Evolutionary conservation across 2,329 filamentous ascomycete species (phyloP), one percentile per base, ranked within the genome.

Genomic region (Leptographium radiaticola): DNA sequence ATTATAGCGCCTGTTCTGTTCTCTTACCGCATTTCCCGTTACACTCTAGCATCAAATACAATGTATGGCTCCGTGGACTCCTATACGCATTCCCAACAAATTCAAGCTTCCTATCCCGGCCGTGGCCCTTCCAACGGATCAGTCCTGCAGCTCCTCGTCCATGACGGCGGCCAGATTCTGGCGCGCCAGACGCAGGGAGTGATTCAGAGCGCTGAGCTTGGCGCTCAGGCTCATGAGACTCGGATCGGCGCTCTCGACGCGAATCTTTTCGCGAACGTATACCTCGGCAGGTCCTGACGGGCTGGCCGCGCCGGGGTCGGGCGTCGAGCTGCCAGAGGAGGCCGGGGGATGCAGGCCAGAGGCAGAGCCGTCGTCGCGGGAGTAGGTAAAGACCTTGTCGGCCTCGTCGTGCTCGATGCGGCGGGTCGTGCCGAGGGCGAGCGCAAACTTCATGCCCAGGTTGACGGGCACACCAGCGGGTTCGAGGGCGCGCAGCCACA

Each of bases 211-310:
- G 34, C 77, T 81, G 60, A 96, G 72, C 69, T 96, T 96, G 6
- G 89, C 85, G 66, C 87, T 84, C 38, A 93, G 75, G 39, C 87
- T 85, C 66, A 96, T 83, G 59, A 96, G 66, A 61, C 83, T 90
- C 1, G 91, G 91, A 66, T 97, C 90, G 53, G 89, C 87, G 62
- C 82, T 91, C 67, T 95, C 90, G 2, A 96, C 84, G 43, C 86
- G 77, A 6, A 95, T 80, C 71, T 96, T 96, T 66, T 96, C 91
- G 60, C 84, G 82, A 47, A 97, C 91, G 59, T 81, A 84, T 3
- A 96, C 89, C 57, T 93, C 82, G 3, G 81, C 76, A 6, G 79
- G 78, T 15, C 71, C 72, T n/a, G 59, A 53, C 6, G 38, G 67
- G 75, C 36, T 46, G 5, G 30, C 50, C 12, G 31, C 50, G 9